These are phyloP conservation scores for Pontederia paniculata DNA, from an alignment of 176 grass and related monocot genomes.

Conservation along the genomic window DNA sequence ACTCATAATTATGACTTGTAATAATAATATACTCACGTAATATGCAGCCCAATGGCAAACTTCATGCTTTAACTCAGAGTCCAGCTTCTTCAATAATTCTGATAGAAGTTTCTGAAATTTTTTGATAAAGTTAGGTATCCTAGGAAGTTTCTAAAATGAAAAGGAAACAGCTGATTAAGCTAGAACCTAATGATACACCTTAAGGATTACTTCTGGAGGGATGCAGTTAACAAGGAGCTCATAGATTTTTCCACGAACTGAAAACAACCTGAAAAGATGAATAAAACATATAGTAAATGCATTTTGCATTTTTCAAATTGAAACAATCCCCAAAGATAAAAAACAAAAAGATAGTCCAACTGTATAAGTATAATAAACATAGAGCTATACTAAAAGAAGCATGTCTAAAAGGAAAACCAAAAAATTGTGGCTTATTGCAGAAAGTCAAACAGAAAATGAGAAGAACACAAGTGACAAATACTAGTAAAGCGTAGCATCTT, in stretches of 20 bases:
- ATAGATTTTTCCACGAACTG: slow-evolving; percentile 89
- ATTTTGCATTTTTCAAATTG: background rate
- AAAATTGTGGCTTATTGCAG: too few species aligned
- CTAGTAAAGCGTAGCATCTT: too few species aligned
- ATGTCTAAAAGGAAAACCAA: too few species aligned
- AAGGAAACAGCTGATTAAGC: slow-evolving; percentile 13
- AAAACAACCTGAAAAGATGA: slow-evolving; percentile 47
- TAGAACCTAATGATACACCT: slow-evolving; percentile 38
- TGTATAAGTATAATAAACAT: too few species aligned
- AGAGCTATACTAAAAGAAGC: too few species aligned
- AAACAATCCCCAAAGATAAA: too few species aligned
- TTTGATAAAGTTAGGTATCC: slow-evolving; percentile 11
- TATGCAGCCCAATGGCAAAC: slow-evolving; percentile 96
- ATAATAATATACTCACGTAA: slow-evolving; percentile 55
- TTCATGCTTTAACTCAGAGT: slow-evolving; percentile 92
- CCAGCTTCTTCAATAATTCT: slow-evolving; percentile 89
- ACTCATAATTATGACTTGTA: background rate
- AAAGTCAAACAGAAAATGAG: too few species aligned
- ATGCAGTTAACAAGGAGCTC: slow-evolving; percentile 97
- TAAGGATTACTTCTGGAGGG: slow-evolving; percentile 89
- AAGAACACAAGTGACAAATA: too few species aligned
- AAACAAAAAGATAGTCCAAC: too few species aligned
- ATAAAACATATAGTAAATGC: background rate
- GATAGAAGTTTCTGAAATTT: slow-evolving; percentile 64
- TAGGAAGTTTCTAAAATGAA: background rate